Evolutionary conservation across 306 rosid genomes (phyloP), one percentile per base, ranked within the genome.

Genomic region (Malus asiatica): DNA sequence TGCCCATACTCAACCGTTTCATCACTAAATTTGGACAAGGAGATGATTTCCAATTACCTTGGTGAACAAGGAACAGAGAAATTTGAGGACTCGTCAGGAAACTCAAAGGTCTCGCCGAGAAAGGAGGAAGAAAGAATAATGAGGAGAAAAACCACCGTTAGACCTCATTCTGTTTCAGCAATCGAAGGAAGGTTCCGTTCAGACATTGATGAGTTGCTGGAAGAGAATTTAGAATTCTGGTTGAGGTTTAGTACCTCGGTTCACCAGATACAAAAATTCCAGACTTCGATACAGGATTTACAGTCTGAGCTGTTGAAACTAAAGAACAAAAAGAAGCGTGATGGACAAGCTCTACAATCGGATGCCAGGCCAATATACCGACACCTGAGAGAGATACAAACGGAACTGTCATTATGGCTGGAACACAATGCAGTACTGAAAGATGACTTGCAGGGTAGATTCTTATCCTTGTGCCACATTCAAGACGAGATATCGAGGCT

Each of bases 151-250:
- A 70, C 66, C 16, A 71, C 32, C 57, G 70, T 58, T 2, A 79
- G 62, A 60, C 69, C 70, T 12, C 78, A 66, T 73, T 29, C 80
- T 64, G 78, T 84, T 78, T 85, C 92, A 63, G 72, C 76, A n/a
- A 53, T 78, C 44, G 90, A 88, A 81, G 92, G 82, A 79, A 90
- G 82, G 79, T 81, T 87, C 35, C 96, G 96, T 2, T 77, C 89
- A 1, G 74, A 87, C 60, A 89, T 96, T 7, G 93, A 96, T 61
- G 83, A 73, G 45, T 78, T 90, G 25, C 84, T 90, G 46, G 96
- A 92, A 79, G 91, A 81, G 81, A 92, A 92, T 81, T 84, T 96
- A 11, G 97, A 92, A 81, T 92, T 92, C 78, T 96, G 99, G 99
- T 70, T 96, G 83, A 89, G 96, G 72, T 92, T 89, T 32, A 90